phyloP scores from a whole-genome alignment of 2,329 filamentous ascomycete species.

The Beauveria sp. region DNA sequence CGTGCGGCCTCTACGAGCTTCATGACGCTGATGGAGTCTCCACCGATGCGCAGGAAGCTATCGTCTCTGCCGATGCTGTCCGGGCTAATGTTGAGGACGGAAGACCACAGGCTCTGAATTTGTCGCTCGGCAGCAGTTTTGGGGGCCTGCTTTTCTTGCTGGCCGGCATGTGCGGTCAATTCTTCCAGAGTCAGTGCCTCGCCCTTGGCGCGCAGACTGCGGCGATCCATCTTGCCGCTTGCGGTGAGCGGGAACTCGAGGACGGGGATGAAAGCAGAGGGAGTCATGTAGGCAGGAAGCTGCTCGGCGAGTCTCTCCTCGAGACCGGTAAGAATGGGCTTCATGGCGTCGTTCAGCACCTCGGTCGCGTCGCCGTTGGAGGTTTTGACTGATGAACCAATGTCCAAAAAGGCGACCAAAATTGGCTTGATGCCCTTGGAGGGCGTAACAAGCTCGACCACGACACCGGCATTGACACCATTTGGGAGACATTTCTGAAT shows the following conservation, averaged over 20 bases:
- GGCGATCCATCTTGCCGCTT: slow-evolving; percentile 11
- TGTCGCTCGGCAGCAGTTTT: slow-evolving; percentile 9
- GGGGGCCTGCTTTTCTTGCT: slow-evolving; percentile 5
- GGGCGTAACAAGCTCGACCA: slow-evolving; percentile 11
- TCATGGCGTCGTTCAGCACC: neutral
- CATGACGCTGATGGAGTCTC: slow-evolving; percentile 38
- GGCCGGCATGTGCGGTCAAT: neutral
- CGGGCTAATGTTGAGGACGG: slow-evolving; percentile 29
- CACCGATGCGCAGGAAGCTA: slow-evolving; percentile 32
- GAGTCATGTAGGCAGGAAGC: slow-evolving; percentile 16
- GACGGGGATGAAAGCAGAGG: slow-evolving; percentile 13
- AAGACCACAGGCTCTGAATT: slow-evolving; percentile 29
- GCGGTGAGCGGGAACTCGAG: neutral
- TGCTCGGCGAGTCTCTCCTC: slow-evolving; percentile 7
- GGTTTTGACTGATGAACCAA: neutral
- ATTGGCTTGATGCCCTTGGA: slow-evolving; percentile 4
- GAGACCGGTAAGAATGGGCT: neutral
- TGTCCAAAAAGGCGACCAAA: slow-evolving; percentile 12
- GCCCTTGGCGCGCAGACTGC: slow-evolving; percentile 8
- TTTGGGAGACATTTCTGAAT: neutral
- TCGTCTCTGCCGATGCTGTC: slow-evolving; percentile 22
- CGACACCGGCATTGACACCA: neutral
- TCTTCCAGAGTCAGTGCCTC: slow-evolving; percentile 5
- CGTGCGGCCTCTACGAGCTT: slow-evolving; percentile 31
- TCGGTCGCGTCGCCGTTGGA: neutral